Percentiles rank a stretch among this genome's conserved stretches.
phyloP scores from a whole-genome alignment of 73 alveolate species.

The Uronychia setigera region DNA sequence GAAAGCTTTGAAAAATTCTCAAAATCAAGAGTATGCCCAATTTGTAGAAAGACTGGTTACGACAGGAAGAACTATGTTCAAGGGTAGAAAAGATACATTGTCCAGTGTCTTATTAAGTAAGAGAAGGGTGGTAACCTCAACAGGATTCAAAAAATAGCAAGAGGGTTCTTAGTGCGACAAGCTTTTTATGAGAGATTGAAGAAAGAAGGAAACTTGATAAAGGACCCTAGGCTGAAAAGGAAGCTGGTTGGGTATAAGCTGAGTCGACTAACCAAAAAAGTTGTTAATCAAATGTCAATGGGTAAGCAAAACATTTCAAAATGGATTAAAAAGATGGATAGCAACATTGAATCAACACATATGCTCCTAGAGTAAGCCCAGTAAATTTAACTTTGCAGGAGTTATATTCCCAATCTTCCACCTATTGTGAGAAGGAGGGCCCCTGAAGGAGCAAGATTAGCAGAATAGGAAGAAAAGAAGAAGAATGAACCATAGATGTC shows the following conservation, averaged over 20 bases:
- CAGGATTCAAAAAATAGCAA: conserved; percentile 33
- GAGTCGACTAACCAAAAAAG: conserved; percentile 41
- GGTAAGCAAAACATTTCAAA: conserved; percentile 32
- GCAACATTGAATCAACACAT: conserved; percentile 40
- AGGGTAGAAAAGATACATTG: conserved; percentile 46
- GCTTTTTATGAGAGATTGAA: conserved; percentile 36
- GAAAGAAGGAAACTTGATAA: conserved; percentile 3
- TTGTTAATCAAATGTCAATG: conserved; percentile 33
- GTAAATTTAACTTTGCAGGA: background rate
- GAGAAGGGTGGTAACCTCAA: no score
- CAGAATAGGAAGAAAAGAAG: conserved; percentile 12
- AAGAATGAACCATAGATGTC: background rate
- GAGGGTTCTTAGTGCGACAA: conserved; percentile 45
- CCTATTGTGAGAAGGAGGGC: background rate
- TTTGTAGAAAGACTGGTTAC: conserved; percentile 46
- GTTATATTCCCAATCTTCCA: background rate
- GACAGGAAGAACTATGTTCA: conserved; percentile 42
- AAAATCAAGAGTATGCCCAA: conserved; percentile 37
- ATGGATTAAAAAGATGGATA: conserved; percentile 36
- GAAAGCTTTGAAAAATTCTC: conserved; percentile 46
- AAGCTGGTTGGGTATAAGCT: conserved; percentile 52
- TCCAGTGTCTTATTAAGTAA: conserved; percentile 20
- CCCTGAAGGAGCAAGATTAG: background rate
- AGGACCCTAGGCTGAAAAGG: conserved; percentile 18
- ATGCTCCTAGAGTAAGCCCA: conserved; percentile 37